Conservation (phyloP, 78 protist species). For the Chrysochromulina tobinii region DNA sequence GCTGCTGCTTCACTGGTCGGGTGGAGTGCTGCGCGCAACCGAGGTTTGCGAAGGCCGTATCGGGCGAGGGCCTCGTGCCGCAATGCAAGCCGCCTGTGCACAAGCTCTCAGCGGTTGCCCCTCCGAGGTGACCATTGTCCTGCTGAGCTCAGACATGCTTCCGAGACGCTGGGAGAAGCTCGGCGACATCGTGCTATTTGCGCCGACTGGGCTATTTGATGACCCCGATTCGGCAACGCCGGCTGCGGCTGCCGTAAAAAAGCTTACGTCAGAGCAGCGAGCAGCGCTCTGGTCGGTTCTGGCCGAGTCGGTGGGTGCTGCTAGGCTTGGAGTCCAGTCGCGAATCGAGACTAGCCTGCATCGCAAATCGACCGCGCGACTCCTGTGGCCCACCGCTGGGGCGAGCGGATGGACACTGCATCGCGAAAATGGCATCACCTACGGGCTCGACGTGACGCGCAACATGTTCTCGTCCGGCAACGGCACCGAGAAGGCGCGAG, state of each 20-base stretch:
- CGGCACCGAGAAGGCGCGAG: constrained; percentile 43
- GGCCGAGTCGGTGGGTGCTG: not conserved
- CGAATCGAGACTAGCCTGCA: constrained; percentile 14
- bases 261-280: not conserved
- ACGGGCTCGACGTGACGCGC: constrained; percentile 26
- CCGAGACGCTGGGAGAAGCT: constrained; percentile 51
- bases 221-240: too few species aligned
- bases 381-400: not conserved
- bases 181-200: constrained; percentile 35
- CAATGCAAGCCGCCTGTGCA: too few species aligned
- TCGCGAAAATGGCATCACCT: not conserved
- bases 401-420: not conserved
- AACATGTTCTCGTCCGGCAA: constrained; percentile 54
- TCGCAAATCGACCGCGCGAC: not conserved
- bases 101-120: too few species aligned
- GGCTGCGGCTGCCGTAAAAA: not conserved
- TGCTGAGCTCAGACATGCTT: not conserved
- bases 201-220: not conserved
- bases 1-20: too few species aligned
- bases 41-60: too few species aligned
- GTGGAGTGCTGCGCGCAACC: too few species aligned
- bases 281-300: not conserved
- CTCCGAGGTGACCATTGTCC: too few species aligned
- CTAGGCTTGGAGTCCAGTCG: not conserved
- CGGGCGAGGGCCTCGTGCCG: too few species aligned